Conservation (phyloP, 257 asterid genomes). For the Henckelia pumila region DNA sequence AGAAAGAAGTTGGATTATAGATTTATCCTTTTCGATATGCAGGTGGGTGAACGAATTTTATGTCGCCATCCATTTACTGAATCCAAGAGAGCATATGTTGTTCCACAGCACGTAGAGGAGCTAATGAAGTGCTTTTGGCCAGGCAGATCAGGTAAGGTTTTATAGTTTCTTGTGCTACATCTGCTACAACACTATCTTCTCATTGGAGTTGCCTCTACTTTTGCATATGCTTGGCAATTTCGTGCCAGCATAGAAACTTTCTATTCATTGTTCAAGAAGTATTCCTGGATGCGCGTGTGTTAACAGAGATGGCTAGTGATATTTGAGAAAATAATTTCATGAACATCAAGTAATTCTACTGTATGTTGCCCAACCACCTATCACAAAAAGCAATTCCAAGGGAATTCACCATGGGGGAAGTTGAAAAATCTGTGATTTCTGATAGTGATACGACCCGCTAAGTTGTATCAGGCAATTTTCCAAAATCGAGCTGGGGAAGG, state of each 20-base stretch:
- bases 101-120: slow-evolving; percentile 86
- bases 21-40: neutral
- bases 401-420: too few species aligned
- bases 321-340: neutral
- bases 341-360: too few species aligned
- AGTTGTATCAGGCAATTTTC: too few species aligned
- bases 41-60: slow-evolving; percentile 79
- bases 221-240: neutral
- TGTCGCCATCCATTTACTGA: slow-evolving; percentile 83
- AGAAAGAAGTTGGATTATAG: neutral
- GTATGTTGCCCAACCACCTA: too few species aligned
- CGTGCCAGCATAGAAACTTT: neutral
- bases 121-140: slow-evolving; percentile 92
- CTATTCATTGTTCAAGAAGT: neutral
- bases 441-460: too few species aligned
- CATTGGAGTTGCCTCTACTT: neutral
- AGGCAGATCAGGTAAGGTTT: slow-evolving; percentile 65
- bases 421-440: too few species aligned
- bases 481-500: too few species aligned
- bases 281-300: neutral
- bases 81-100: slow-evolving; percentile 42
- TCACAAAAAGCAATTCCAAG: too few species aligned
- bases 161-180: neutral
- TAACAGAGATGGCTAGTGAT: neutral
- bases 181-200: slow-evolving; percentile 6